Base-by-base conservation (phyloP, 2,329 filamentous ascomycete species). In the Aspergillus thermomutatus region DNA sequence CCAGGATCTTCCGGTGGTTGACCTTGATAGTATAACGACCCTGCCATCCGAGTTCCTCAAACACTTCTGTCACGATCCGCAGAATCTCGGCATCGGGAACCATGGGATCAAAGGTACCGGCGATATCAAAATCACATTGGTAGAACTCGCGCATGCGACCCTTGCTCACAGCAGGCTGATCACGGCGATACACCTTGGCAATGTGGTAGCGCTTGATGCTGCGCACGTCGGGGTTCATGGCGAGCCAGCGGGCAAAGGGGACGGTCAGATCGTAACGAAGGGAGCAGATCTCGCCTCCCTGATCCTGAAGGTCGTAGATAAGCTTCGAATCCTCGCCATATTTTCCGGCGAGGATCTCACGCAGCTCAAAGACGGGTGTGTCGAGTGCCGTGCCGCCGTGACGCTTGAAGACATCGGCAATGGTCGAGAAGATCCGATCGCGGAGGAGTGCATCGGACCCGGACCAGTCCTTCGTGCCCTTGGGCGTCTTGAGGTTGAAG, bases 71-170 rank as follows among this genome's bases (percentile, higher is more conserved):
- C 50, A 90, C 85, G 63, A 97, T 92, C 56, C 89, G 84, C 66
- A 97, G 78, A 57, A 96, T 88, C 77, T 97, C 92, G 40, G 92
- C 90, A 70, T 97, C 93, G 55, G 92, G 91, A 26, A 96, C 83
- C 92, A 97, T 96, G 53, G 90, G 77, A 72, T 96, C 93, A 78
- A 91, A 95, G 59, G 74, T 65, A 58, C 92, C 92, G 11, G 92
- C 92, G 76, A 97, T 93, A 72, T 97, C 92, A 70, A 97, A 95
- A 77, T 97, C 93, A 79, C 92, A 97, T 76, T 97, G 92, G 79
- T 95, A 96, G 76, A 96, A 96, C 77, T 97, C 93, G 69, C 93
- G 85, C 89, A 96, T 94, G 53, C 92, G 86, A 52, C 92, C 93
- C 73, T 95, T 94, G 60, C 88, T 90, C 78, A 97, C 91, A 59